Base-by-base conservation (phyloP, 441 rosid species). In the Populus hybrid region DNA sequence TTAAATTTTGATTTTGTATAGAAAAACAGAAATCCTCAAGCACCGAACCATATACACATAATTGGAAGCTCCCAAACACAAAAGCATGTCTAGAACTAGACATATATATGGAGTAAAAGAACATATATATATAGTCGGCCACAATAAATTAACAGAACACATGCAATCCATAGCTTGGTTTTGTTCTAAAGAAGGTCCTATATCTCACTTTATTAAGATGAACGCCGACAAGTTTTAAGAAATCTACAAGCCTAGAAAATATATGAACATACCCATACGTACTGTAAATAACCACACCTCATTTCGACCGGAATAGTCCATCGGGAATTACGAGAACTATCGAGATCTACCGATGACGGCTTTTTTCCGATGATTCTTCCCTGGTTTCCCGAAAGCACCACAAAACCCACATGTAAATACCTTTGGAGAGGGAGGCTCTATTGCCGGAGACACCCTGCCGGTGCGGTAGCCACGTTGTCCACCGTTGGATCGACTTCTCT, bases 401-500 rank as follows among this genome's bases (percentile, higher is more conserved):
- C 99, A 95, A 71, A 90, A 90, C 71, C 98, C 99, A 75, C 98
- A 95, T 2, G 94, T 87, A 1, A 94, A 90, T 0, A 95, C 74
- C 85, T 89, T 90, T 4, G 98, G 99, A 53, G 99, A 95, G 24
- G 99, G 97, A 10, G 99, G 99, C 28, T 95, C 98, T 8, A 89
- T 83, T 4, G 92, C 95, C 61, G 95, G 97, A 70, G 98, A 86
- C 4, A 89, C 98, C 85, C 87, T 91, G 30, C 93, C 98, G 5
- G 94, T 88, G 18, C 94, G 88, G 77, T 86, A 86, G 30, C 88
- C 90, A 14, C 93, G 76, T 35, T 85, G 91, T 71, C 94, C 94
- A 8, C 98, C 95, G 80, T 77, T 89, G 74, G 98, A 90, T 85
- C 92, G 90, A 86, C 91, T 93, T 73, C 98, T 90, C 71, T 89